Base-by-base conservation (phyloP, 164 flowering plant species). In the Paratinospora sagittata region DNA sequence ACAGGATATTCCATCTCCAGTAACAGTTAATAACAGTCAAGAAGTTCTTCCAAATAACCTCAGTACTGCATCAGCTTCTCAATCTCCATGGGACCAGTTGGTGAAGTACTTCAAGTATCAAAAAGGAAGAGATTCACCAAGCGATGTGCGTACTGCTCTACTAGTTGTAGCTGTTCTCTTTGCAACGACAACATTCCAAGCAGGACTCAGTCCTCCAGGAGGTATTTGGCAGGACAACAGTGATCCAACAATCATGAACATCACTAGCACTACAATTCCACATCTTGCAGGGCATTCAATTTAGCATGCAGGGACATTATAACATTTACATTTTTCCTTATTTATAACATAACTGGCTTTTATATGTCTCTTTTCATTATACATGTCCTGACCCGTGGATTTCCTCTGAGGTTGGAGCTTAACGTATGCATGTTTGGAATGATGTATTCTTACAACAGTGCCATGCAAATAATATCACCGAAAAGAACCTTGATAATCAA, bases 201-300 rank as follows among this genome's bases (percentile, higher is more conserved):
- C 74, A 4, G 69, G 49, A 27, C 68, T 72, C 1, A 72, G 74
- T 26, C 74, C 74, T 33, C 74, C 74, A 3, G 74, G 74, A 52
- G 74, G 63, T 21, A 14, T 72, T 65, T 72, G 74, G 69, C 68
- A 65, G 19, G 68, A 52, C 16, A 6, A 23, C 34, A 52, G 24
- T 14, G 37, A 16, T 16, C 17, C 49, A 23, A 19, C 9, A 13
- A 47, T 13, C 41, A 43, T 9, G 34, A 30, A 4, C 34, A 4
- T 3, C 27, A 37, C 23, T 27, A n/a, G 8, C 39, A n/a, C 27
- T 8, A 52, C 62, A 6, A 65, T 8, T 33, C 19, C 47, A 12
- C 60, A 71, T 16, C 10, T 21, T 19, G 69, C 74, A 4, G 74
- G 74, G 64, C 14, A 49, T 26, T 19, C 74, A 24, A 65, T 65